Evolutionary conservation across 768 basidiomycete species (phyloP).

Genomic region (Cantharellus anzutake): DNA sequence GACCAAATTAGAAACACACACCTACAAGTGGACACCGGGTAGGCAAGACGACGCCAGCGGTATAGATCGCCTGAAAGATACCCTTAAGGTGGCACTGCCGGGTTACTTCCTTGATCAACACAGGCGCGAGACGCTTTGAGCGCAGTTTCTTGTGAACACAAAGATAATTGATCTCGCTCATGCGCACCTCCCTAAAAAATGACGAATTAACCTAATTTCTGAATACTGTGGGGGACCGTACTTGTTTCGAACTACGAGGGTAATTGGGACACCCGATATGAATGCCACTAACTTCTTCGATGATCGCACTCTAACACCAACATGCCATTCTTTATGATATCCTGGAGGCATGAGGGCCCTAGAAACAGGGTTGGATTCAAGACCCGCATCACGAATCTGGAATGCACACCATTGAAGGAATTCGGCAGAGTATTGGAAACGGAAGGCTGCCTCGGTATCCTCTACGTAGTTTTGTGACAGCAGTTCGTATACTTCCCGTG

Average conservation of each 20-base stretch:
- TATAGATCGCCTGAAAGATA: slow-evolving; percentile 95
- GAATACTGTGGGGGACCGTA: slow-evolving; percentile 22
- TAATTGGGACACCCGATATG: slow-evolving; percentile 82
- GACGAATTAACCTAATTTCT: slow-evolving; percentile 13
- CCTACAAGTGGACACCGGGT: slow-evolving; percentile 77
- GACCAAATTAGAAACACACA: slow-evolving; percentile 17
- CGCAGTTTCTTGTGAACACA: slow-evolving; percentile 96
- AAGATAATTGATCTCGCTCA: slow-evolving; percentile 80
- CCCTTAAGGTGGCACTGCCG: slow-evolving; percentile 76
- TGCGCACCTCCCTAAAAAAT: slow-evolving; percentile 33
- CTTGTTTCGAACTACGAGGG: slow-evolving; percentile 69
- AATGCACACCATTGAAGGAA: slow-evolving; percentile 65
- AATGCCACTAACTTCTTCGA: slow-evolving; percentile 93
- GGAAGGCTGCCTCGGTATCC: slow-evolving; percentile 88
- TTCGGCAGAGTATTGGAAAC: slow-evolving; percentile 89
- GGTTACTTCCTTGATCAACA: slow-evolving; percentile 95
- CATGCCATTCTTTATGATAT: slow-evolving; percentile 85
- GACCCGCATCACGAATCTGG: not conserved
- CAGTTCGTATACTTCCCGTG: slow-evolving; percentile 65
- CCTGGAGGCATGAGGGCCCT: slow-evolving; percentile 95
- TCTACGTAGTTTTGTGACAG: slow-evolving; percentile 92
- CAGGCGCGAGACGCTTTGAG: slow-evolving; percentile 84
- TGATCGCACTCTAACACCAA: slow-evolving; percentile 80
- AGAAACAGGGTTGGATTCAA: not conserved
- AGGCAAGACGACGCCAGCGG: slow-evolving; percentile 81